Conservation (phyloP, 164 flowering plant species). For the Litsea cubeba region DNA sequence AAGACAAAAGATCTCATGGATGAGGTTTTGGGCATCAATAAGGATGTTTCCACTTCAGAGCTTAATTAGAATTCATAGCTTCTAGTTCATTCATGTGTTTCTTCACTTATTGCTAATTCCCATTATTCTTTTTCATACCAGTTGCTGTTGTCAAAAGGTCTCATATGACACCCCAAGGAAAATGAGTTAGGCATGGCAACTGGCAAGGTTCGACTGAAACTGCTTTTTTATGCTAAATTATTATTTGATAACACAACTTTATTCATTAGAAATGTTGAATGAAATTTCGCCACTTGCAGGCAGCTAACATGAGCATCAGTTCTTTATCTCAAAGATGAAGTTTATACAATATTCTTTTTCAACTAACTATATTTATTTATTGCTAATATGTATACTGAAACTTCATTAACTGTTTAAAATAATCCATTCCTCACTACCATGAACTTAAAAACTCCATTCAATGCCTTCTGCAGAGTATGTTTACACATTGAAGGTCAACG, state of each 20-base stretch:
- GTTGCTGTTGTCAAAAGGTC: slow-evolving; percentile 51
- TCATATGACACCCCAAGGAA: slow-evolving; percentile 44
- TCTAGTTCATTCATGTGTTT: no score
- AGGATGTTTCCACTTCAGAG: slow-evolving; percentile 7
- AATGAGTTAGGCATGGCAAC: slow-evolving; percentile 50
- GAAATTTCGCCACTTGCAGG: slow-evolving; percentile 33
- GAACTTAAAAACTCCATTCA: no score
- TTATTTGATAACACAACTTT: no score
- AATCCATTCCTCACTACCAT: neutral
- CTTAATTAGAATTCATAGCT: neutral
- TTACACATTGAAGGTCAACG: no score
- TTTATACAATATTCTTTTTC: slow-evolving; percentile 15
- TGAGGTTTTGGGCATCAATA: slow-evolving; percentile 27
- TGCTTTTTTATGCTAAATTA: neutral
- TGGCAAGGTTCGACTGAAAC: slow-evolving; percentile 46
- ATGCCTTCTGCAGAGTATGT: no score
- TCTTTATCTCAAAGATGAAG: slow-evolving; percentile 81
- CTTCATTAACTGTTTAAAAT: neutral
- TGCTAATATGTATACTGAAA: neutral
- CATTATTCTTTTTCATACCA: slow-evolving; percentile 36
- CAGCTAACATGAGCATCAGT: slow-evolving; percentile 90
- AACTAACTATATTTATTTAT: no score
- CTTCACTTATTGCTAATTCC: neutral
- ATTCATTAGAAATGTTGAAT: neutral
- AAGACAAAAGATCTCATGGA: slow-evolving; percentile 48